Conservation (phyloP, 2,329 filamentous ascomycete species). For the Scytalidium lignicola region DNA sequence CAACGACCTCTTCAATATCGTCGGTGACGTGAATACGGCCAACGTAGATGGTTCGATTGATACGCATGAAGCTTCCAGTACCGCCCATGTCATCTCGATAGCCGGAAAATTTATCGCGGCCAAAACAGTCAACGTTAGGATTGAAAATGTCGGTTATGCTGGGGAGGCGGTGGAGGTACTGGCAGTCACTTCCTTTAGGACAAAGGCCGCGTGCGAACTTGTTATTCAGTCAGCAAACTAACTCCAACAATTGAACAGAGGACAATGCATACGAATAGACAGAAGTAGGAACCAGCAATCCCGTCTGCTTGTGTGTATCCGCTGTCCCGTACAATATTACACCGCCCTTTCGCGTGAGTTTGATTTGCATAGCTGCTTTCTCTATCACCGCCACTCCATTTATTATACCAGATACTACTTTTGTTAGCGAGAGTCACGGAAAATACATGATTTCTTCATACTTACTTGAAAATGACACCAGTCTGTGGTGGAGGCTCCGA, state of each 20-base stretch:
- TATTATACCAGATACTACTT: constrained; percentile 84
- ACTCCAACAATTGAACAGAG: background rate
- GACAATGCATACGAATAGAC: constrained; percentile 54
- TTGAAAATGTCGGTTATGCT: constrained; percentile 86
- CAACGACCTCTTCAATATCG: constrained; percentile 94
- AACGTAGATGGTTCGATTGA: constrained; percentile 91
- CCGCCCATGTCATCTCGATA: constrained; percentile 98
- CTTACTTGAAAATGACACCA: constrained; percentile 79
- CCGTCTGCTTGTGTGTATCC: constrained; percentile 77
- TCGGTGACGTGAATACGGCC: constrained; percentile 93
- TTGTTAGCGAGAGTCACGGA: no score
- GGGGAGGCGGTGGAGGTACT: constrained; percentile 87
- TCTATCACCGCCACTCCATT: constrained; percentile 92
- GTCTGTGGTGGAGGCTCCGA: constrained; percentile 86
- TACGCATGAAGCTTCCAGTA: constrained; percentile 86
- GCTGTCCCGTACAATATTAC: constrained; percentile 75
- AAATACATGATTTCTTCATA: no score
- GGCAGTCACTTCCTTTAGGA: constrained; percentile 86
- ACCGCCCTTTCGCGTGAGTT: constrained; percentile 75
- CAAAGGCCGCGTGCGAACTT: constrained; percentile 73
- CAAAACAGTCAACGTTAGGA: constrained; percentile 92
- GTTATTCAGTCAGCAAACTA: background rate
- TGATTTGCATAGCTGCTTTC: constrained; percentile 88
- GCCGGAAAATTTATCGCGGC: constrained; percentile 85
- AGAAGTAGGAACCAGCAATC: constrained; percentile 80